Percentiles rank a stretch among this genome's conserved stretches.
Conservation (phyloP, 2,329 filamentous ascomycete genomes). For the Paracamarosporium sp. region DNA sequence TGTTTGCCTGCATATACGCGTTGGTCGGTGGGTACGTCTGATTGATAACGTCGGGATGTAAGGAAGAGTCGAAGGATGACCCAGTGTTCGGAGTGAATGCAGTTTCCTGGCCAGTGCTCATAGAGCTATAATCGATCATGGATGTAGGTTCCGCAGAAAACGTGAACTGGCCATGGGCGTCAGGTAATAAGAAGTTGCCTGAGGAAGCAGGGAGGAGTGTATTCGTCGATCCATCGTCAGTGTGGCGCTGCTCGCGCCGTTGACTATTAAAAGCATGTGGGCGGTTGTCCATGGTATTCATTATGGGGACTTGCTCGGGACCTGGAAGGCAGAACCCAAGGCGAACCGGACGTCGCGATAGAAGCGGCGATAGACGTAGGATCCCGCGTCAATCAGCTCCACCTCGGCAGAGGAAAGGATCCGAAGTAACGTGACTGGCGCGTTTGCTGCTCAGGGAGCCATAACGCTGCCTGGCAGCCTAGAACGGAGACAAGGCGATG, state of each 20-base stretch:
- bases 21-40: conserved; percentile 39
- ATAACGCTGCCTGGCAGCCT: conserved; percentile 40
- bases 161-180: conserved; percentile 42
- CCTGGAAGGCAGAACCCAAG: conserved; percentile 30
- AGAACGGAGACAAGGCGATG: conserved; percentile 10
- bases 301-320: conserved; percentile 24
- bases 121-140: conserved; percentile 40
- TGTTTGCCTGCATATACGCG: conserved; percentile 31
- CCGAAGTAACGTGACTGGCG: conserved; percentile 38
- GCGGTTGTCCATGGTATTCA: conserved; percentile 41
- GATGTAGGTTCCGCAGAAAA: conserved; percentile 44
- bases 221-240: conserved; percentile 37
- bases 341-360: conserved; percentile 8
- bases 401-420: conserved; percentile 11
- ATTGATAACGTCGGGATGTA: conserved; percentile 40
- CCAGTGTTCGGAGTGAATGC: conserved; percentile 39
- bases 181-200: conserved; percentile 35
- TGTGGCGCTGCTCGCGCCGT: conserved; percentile 43
- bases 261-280: conserved; percentile 43
- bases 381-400: conserved; percentile 14
- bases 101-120: conserved; percentile 35
- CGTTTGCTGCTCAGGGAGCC: conserved; percentile 34
- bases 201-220: conserved; percentile 25
- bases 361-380: conserved; percentile 14
- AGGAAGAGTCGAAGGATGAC: conserved; percentile 44